phyloP scores from a whole-genome alignment of 2,329 filamentous ascomycete genomes.

The Aspergillus phoenicis region DNA sequence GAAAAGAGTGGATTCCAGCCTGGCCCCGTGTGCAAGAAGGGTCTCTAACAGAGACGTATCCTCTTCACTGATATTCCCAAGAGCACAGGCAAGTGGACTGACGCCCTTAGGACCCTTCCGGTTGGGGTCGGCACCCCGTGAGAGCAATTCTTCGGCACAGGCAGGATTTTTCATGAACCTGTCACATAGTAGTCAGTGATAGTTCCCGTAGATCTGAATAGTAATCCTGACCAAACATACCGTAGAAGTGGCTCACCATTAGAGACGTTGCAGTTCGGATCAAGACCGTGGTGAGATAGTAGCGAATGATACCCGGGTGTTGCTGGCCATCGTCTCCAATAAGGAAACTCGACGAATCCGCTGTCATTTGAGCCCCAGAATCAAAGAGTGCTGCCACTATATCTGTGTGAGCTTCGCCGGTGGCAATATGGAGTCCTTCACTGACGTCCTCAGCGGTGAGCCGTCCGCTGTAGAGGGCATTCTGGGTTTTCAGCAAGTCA shows the following conservation, averaged over 20 bases:
- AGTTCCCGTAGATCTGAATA: too few relatives aligned
- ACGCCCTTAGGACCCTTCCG: too few relatives aligned
- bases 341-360: background rate
- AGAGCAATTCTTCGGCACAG: too few relatives aligned
- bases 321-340: slow-evolving; percentile 10
- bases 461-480: slow-evolving; percentile 12
- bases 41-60: too few relatives aligned
- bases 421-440: slow-evolving; percentile 15
- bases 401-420: slow-evolving; percentile 7
- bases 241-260: slow-evolving; percentile 12
- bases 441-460: slow-evolving; percentile 11
- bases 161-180: too few relatives aligned
- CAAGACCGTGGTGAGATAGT: slow-evolving; percentile 11
- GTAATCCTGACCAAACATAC: background rate
- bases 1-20: too few relatives aligned
- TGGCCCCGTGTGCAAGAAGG: too few relatives aligned
- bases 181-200: too few relatives aligned
- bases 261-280: slow-evolving; percentile 12
- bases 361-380: slow-evolving; percentile 10
- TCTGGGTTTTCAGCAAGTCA: slow-evolving; percentile 9
- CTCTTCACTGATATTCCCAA: too few relatives aligned
- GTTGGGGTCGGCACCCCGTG: too few relatives aligned
- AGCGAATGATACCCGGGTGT: slow-evolving; percentile 11
- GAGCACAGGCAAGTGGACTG: too few relatives aligned
- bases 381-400: slow-evolving; percentile 17